Conservation (phyloP, 371 early-diverging fungal genomes). For the Mucor saturninus region DNA sequence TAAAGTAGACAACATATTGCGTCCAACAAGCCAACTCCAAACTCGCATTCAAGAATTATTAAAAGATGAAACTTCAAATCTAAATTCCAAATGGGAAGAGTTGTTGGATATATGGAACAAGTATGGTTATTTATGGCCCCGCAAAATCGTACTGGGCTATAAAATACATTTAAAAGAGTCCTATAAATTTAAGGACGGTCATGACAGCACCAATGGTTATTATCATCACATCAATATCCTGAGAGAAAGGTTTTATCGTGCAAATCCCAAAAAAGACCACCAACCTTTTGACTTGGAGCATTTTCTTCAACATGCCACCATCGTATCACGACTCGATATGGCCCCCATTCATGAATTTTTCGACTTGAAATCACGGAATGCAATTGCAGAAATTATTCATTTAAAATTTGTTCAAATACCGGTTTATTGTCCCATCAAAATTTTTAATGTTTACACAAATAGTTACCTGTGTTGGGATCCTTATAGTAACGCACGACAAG, state of each 20-base stretch:
- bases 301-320: conserved; percentile 5
- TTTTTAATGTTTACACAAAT: conserved; percentile 35
- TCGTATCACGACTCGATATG: conserved; percentile 22
- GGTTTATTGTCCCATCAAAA: conserved; percentile 34
- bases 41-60: conserved; percentile 24
- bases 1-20: conserved; percentile 34
- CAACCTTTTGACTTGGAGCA: not conserved
- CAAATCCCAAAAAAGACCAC: not conserved
- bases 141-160: conserved; percentile 37
- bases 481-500: not conserved
- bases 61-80: conserved; percentile 8
- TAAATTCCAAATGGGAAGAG: conserved; percentile 29
- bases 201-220: conserved; percentile 13
- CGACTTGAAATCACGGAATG: conserved; percentile 11
- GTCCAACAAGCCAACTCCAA: conserved; percentile 37
- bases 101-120: conserved; percentile 37
- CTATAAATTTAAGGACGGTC: conserved; percentile 7
- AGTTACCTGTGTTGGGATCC: conserved; percentile 46
- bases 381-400: conserved; percentile 33
- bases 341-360: conserved; percentile 49
- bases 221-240: conserved; percentile 2
- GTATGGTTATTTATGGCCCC: conserved; percentile 56
- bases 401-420: conserved; percentile 33
- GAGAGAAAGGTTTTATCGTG: conserved; percentile 2
- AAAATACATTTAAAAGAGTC: conserved; percentile 7